Evolutionary conservation across 257 asterid genomes (phyloP).

Genomic region (Gentiana macrophylla): DNA sequence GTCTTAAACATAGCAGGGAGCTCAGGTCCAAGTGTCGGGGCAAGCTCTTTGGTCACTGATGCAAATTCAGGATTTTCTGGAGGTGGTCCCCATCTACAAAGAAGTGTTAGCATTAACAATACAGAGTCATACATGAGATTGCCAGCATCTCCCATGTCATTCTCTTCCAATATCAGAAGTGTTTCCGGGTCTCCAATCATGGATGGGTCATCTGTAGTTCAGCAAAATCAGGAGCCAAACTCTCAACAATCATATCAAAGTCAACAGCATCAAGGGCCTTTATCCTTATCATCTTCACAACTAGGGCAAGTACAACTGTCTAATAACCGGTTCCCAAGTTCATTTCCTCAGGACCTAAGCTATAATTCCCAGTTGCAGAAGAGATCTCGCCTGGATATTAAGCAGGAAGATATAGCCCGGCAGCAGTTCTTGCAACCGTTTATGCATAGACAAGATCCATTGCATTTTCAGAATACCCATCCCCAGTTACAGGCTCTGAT

Average conservation of each 20-base stretch:
- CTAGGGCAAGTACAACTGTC: conserved; percentile 61
- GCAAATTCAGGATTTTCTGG: conserved; percentile 93
- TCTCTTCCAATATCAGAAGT: conserved; percentile 83
- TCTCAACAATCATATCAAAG: conserved; percentile 43
- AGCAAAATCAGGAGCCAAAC: conserved; percentile 62
- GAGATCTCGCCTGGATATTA: conserved; percentile 86
- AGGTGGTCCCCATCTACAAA: conserved; percentile 82
- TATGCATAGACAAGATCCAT: conserved; percentile 68
- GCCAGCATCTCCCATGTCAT: conserved; percentile 96
- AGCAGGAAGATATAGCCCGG: conserved; percentile 75
- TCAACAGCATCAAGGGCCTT: conserved; percentile 73
- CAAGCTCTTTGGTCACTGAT: conserved; percentile 95
- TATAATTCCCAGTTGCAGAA: conserved; percentile 65
- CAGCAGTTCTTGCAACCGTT: conserved; percentile 84
- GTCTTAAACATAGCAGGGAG: conserved; percentile 59
- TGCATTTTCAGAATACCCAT: conserved; percentile 59
- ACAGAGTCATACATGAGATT: conserved; percentile 88
- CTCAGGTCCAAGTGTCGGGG: conserved; percentile 92
- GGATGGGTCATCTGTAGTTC: conserved; percentile 71
- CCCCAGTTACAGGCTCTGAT: conserved; percentile 74
- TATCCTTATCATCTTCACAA: conserved; percentile 58
- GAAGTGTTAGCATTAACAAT: conserved; percentile 76
- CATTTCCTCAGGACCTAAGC: conserved; percentile 62
- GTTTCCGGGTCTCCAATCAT: conserved; percentile 16
- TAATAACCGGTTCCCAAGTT: conserved; percentile 40